phyloP scores from a whole-genome alignment of 805 yeast species.

The Candida sphagnicola region DNA sequence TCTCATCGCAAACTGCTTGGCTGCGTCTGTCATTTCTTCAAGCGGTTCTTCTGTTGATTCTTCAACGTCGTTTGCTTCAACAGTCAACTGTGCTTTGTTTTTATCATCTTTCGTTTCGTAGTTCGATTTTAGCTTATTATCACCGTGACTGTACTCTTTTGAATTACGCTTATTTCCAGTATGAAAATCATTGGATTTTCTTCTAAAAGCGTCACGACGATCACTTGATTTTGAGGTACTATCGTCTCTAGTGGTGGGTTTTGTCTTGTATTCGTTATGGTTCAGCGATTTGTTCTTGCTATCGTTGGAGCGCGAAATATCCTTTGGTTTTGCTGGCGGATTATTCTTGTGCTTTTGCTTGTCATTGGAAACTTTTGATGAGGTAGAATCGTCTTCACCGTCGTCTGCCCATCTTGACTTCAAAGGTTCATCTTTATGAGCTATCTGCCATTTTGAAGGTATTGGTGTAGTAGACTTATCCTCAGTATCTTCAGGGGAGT shows the following conservation, averaged over 20 bases:
- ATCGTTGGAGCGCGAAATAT: too few relatives aligned
- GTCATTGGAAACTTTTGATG: neutral
- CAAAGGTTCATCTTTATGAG: conserved; percentile 1
- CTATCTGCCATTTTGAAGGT: conserved; percentile 1
- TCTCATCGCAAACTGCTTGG: conserved; percentile 14
- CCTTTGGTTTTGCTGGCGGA: too few relatives aligned
- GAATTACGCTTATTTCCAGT: too few relatives aligned
- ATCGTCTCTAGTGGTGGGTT: neutral
- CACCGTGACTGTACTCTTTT: too few relatives aligned
- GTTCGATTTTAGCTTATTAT: too few relatives aligned
- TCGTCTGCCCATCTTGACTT: conserved; percentile 4
- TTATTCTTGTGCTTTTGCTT: too few relatives aligned
- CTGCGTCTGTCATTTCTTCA: conserved; percentile 14
- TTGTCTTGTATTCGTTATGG: neutral
- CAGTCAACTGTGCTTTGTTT: too few relatives aligned
- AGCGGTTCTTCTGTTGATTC: neutral
- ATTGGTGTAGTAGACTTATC: neutral
- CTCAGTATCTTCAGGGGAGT: neutral
- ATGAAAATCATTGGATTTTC: too few relatives aligned
- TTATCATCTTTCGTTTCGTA: too few relatives aligned
- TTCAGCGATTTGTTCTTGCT: too few relatives aligned
- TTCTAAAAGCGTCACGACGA: too few relatives aligned
- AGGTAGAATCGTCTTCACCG: neutral
- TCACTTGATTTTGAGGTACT: neutral
- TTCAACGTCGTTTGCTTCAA: too few relatives aligned